Base-by-base conservation (phyloP, 1,284 basidiomycete genomes). In the Austropuccinia psidii region DNA sequence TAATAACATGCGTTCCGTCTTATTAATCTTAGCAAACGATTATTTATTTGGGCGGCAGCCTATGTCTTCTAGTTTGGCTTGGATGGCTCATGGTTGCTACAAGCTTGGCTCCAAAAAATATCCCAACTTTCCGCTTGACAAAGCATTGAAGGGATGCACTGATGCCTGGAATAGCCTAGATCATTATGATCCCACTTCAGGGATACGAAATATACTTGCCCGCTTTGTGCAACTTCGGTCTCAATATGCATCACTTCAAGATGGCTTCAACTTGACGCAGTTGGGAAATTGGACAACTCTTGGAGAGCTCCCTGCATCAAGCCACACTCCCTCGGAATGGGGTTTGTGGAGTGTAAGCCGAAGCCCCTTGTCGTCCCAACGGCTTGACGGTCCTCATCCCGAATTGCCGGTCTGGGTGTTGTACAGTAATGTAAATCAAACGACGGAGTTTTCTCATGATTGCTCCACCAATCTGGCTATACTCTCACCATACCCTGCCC, bases 21-120 rank as follows among this genome's bases (percentile, higher is more conserved):
- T 1, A 57, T 57, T 35, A 72, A 61, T 50, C 17, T 39, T 31
- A 67, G 73, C 64, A 0, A 15, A 27, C 8, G 29, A 58, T 54
- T 75, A 75, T 39, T 65, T 72, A 75, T 79, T 76, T 76, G 91
- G 91, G 68, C 91, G 92, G 84, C 92, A 94, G 82, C 86, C 91
- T n/a, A 95, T 94, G 92, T 85, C 88, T 43, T 85, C 86, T 58
- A 90, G 85, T 78, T 86, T 83, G 60, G 91, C 92, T 0, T 95
- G 92, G 92, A 89, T 92, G 80, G 86, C 89, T 52, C 91, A 95
- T 80, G 92, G 92, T 15, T 94, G 92, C 81, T 94, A 94, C 82
- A 85, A 84, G 66, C 86, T 93, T 41, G 92, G 92, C 37, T 93
- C 92, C 4, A 85, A 86, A 75, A 91, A 94, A 79, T 94, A 92